Conservation (phyloP, 345 rosid species). For the Heritiera fomes region DNA sequence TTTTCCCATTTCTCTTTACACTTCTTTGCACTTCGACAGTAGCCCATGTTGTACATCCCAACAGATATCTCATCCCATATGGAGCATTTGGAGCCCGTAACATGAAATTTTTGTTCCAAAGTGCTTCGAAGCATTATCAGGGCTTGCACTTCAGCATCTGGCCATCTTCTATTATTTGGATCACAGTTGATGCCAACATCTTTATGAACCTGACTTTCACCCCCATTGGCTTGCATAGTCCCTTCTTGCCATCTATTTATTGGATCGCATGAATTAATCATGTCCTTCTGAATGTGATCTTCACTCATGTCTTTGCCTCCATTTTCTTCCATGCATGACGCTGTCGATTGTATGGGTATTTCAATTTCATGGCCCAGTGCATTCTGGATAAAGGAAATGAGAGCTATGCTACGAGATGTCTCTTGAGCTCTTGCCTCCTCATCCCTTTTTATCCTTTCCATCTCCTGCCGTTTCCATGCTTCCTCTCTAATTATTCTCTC, state of each 20-base stretch:
- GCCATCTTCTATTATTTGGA: constrained; percentile 60
- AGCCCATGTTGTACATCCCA: no score
- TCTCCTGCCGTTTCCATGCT: constrained; percentile 73
- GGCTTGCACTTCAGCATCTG: constrained; percentile 68
- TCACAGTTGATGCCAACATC: constrained; percentile 7
- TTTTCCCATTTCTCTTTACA: constrained; percentile 69
- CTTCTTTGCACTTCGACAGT: no score
- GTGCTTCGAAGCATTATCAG: constrained; percentile 58
- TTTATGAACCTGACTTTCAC: not conserved
- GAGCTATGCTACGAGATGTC: constrained; percentile 51
- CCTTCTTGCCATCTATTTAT: constrained; percentile 36
- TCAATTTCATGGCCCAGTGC: constrained; percentile 44
- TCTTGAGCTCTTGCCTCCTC: constrained; percentile 59
- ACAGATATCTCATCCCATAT: constrained; percentile 48
- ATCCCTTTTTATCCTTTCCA: constrained; percentile 58
- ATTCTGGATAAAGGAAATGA: constrained; percentile 64
- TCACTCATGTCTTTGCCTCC: constrained; percentile 21
- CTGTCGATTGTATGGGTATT: constrained; percentile 29
- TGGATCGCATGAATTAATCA: not conserved
- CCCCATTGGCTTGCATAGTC: constrained; percentile 5
- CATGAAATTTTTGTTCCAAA: constrained; percentile 45
- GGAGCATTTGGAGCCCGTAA: constrained; percentile 37
- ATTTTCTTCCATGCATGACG: constrained; percentile 28
- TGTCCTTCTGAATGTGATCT: constrained; percentile 30
- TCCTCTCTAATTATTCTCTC: constrained; percentile 70